Conservation (phyloP, 2,329 filamentous ascomycete species). For the Cryoendolithus antarcticus region DNA sequence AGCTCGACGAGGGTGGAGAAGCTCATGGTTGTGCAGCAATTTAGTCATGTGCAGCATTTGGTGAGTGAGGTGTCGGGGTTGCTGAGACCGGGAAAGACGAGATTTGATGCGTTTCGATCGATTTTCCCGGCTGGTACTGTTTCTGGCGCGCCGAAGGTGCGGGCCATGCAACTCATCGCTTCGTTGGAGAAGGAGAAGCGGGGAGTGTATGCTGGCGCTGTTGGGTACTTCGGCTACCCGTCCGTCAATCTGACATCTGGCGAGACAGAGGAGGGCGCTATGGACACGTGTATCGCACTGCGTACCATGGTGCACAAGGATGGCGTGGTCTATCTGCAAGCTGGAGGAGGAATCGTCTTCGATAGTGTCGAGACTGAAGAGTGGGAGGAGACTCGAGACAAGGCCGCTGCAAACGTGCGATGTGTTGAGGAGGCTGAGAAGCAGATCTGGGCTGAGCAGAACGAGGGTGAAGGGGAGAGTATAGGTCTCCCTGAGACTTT, state of each 20-base stretch:
- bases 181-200: conserved; percentile 90
- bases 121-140: conserved; percentile 97
- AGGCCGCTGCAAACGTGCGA: conserved; percentile 78
- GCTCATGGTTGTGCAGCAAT: conserved; percentile 86
- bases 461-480: conserved; percentile 7
- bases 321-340: conserved; percentile 80
- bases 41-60: conserved; percentile 94
- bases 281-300: conserved; percentile 77
- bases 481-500: background rate
- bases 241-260: conserved; percentile 47
- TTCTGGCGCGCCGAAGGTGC: conserved; percentile 87
- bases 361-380: conserved; percentile 86
- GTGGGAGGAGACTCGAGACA: conserved; percentile 95
- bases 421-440: conserved; percentile 78
- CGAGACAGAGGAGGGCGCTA: conserved; percentile 61
- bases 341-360: conserved; percentile 81
- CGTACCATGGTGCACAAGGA: conserved; percentile 93
- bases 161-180: conserved; percentile 92
- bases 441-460: conserved; percentile 42
- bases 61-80: conserved; percentile 91
- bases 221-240: conserved; percentile 90
- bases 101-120: conserved; percentile 85
- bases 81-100: conserved; percentile 68
- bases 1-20: conserved; percentile 80
- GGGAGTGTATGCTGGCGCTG: conserved; percentile 88